Conservation (phyloP, 768 basidiomycete species). For the Hirschioporus abietinus region DNA sequence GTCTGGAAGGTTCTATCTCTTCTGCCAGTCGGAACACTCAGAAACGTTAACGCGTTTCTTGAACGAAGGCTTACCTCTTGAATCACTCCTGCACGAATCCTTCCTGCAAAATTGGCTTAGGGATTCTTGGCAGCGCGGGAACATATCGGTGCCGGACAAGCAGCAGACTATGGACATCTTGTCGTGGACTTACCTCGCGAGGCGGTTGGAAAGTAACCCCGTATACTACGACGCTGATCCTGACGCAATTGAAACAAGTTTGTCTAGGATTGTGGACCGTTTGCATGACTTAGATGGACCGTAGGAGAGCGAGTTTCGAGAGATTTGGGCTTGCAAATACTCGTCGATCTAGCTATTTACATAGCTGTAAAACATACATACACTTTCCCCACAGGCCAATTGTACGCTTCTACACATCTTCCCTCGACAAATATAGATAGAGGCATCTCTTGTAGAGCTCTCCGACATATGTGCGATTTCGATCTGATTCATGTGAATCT, state of each 20-base stretch:
- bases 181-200: constrained; percentile 76
- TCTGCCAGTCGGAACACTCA: constrained; percentile 84
- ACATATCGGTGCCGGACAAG: constrained; percentile 34
- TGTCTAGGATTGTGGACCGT: constrained; percentile 68
- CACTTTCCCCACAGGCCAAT: too few relatives aligned
- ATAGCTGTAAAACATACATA: too few relatives aligned
- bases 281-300: constrained; percentile 21
- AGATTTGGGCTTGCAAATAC: background rate
- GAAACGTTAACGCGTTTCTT: constrained; percentile 82
- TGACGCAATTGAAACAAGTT: constrained; percentile 41
- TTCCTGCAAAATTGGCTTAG: constrained; percentile 45
- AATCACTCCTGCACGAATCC: constrained; percentile 65
- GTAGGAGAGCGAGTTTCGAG: too few relatives aligned
- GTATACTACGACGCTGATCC: constrained; percentile 67
- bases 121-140: constrained; percentile 31
- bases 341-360: too few relatives aligned
- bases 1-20: constrained; percentile 69
- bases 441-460: too few relatives aligned
- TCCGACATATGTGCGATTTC: too few relatives aligned
- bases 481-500: too few relatives aligned
- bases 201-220: constrained; percentile 72
- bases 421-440: too few relatives aligned
- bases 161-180: constrained; percentile 73
- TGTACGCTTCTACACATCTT: too few relatives aligned
- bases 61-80: constrained; percentile 83